Evolutionary conservation across 2,329 filamentous ascomycete species (phyloP).

Genomic region (Fusarium mundagurra): DNA sequence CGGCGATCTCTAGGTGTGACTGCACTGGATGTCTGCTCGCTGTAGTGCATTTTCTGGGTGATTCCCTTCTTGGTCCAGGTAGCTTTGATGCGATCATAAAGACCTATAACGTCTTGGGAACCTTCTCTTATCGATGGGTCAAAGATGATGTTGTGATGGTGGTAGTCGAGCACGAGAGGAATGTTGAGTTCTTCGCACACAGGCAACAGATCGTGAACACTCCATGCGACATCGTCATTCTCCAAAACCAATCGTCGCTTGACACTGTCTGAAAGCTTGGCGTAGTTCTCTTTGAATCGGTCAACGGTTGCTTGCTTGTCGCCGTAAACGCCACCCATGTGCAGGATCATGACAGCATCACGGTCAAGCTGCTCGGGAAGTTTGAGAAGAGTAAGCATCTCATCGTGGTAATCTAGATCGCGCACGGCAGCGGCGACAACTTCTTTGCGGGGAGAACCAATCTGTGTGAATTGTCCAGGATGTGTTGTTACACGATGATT

Average conservation of each 20-base stretch:
- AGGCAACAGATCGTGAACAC: constrained; percentile 89
- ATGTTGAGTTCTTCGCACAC: constrained; percentile 95
- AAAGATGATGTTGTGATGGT: constrained; percentile 96
- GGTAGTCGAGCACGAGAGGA: constrained; percentile 89
- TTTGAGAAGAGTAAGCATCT: constrained; percentile 80
- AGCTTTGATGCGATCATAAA: constrained; percentile 80
- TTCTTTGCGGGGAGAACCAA: constrained; percentile 81
- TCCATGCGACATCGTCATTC: constrained; percentile 94
- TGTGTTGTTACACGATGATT: constrained; percentile 90
- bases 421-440: constrained; percentile 82
- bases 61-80: constrained; percentile 89
- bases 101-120: constrained; percentile 78
- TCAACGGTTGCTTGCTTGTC: constrained; percentile 83
- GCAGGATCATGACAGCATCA: constrained; percentile 93
- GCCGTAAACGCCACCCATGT: constrained; percentile 91
- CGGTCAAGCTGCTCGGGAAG: constrained; percentile 81
- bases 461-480: constrained; percentile 91
- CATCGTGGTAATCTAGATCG: constrained; percentile 88
- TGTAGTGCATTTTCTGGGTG: constrained; percentile 97
- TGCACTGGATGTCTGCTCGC: constrained; percentile 72
- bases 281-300: constrained; percentile 81
- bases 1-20: constrained; percentile 81
- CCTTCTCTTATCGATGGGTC: constrained; percentile 81
- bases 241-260: constrained; percentile 88
- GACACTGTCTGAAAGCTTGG: constrained; percentile 70